Evolutionary conservation across 441 rosid species (phyloP).

Genomic region (Erodium moschatum): DNA sequence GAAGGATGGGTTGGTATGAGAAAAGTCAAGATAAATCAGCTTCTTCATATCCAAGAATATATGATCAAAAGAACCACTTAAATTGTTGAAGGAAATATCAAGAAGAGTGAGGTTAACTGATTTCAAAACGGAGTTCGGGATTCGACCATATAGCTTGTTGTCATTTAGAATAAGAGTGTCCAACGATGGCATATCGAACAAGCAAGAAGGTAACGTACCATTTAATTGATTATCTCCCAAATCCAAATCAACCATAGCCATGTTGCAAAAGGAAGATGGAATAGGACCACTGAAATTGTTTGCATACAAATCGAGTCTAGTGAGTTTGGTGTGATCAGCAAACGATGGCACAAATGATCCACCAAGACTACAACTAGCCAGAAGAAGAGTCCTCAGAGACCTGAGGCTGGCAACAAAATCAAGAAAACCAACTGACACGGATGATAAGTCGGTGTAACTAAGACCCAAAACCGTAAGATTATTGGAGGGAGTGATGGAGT

Average conservation of each 20-base stretch:
- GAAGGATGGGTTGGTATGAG: neutral
- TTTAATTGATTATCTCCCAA: neutral
- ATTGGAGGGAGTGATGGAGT: neutral
- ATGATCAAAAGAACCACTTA: too few relatives aligned
- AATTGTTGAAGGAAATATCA: too few relatives aligned
- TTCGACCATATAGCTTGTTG: too few relatives aligned
- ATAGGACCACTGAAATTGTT: too few relatives aligned
- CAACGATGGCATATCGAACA: neutral
- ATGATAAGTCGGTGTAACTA: neutral
- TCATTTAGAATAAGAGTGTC: neutral
- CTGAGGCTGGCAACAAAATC: neutral
- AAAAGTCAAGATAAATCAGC: constrained; percentile 8
- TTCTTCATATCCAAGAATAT: too few relatives aligned
- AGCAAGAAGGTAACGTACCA: neutral
- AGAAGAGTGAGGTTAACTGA: too few relatives aligned
- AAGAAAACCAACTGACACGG: neutral
- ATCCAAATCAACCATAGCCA: neutral
- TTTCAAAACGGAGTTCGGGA: too few relatives aligned
- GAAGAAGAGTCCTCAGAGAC: neutral
- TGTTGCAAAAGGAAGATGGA: neutral
- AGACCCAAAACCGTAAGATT: neutral
- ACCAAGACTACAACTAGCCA: neutral
- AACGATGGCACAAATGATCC: neutral
- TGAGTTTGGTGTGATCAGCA: too few relatives aligned
- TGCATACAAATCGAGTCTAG: too few relatives aligned